Percentiles rank a stretch among this genome's conserved stretches.
These are phyloP conservation scores for Ampelocalamus luodianensis DNA, from an alignment of 176 grass and related monocot species.

Conservation along the genomic window DNA sequence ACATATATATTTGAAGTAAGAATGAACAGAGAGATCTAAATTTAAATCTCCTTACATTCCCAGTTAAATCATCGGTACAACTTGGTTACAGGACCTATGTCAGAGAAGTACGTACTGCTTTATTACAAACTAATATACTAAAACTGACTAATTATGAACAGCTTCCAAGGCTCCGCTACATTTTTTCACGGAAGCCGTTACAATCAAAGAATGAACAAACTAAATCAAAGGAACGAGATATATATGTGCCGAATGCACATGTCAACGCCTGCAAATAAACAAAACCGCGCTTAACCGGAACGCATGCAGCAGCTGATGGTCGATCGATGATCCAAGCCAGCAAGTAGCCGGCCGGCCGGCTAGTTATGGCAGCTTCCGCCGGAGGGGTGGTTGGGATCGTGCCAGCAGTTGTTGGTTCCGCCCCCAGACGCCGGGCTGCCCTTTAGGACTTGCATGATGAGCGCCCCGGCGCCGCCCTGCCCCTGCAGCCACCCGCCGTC, in stretches of 20 bases:
- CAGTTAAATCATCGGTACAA: not conserved
- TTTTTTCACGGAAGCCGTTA: not conserved
- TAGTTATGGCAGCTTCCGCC: not conserved
- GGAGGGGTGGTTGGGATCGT: not conserved
- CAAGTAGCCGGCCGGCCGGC: not conserved
- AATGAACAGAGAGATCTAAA: not conserved
- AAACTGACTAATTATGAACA: not conserved
- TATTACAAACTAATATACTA: not conserved
- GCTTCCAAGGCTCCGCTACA: not conserved
- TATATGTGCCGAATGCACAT: not conserved
- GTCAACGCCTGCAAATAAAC: not conserved
- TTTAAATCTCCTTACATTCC: not conserved
- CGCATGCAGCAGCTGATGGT: not conserved
- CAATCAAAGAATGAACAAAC: not conserved
- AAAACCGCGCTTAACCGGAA: not conserved
- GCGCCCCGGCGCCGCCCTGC: not conserved
- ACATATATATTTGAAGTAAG: not conserved
- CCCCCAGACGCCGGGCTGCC: not conserved
- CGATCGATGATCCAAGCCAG: not conserved
- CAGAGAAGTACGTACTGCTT: not conserved
- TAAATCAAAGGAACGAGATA: not conserved
- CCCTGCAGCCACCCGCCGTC: not conserved
- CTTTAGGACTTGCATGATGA: constrained; percentile 4
- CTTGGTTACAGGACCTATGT: not conserved
- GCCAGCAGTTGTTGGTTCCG: not conserved